Conservation (phyloP, 2,329 filamentous ascomycete genomes). For the Diaporthe eres region DNA sequence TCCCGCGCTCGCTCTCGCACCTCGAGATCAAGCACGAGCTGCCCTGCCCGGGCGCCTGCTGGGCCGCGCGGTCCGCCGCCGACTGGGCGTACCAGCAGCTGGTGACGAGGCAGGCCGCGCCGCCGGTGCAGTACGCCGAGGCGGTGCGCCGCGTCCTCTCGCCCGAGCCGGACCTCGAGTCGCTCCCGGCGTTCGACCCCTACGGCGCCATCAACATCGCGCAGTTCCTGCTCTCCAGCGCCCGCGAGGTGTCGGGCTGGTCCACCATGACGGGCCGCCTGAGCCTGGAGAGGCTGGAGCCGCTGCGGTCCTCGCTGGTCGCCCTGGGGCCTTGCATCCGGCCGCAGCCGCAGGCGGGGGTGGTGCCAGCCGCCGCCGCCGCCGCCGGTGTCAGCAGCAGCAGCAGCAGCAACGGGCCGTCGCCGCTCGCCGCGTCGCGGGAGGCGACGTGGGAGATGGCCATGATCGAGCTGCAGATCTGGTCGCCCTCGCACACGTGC, state of each 20-base stretch:
- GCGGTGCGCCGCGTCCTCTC: constrained; percentile 56
- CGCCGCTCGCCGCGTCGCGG: constrained; percentile 42
- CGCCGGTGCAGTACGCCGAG: constrained; percentile 51
- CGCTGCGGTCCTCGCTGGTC: constrained; percentile 53
- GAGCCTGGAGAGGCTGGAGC: constrained; percentile 55
- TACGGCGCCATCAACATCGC: constrained; percentile 59
- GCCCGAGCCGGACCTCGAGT: constrained; percentile 45
- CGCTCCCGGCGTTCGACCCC: constrained; percentile 54
- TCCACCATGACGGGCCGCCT: constrained; percentile 58
- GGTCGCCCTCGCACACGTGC: constrained; percentile 57
- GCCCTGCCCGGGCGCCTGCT: constrained; percentile 55
- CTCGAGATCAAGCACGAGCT: constrained; percentile 61
- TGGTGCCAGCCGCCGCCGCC: neutral
- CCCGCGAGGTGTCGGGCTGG: constrained; percentile 58
- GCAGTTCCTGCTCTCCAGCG: constrained; percentile 57
- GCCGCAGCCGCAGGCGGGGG: constrained; percentile 13
- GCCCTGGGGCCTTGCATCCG: constrained; percentile 51
- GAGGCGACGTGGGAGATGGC: constrained; percentile 58
- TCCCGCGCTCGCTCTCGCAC: constrained; percentile 54
- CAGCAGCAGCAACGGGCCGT: constrained; percentile 25
- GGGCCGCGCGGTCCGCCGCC: constrained; percentile 54
- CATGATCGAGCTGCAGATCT: constrained; percentile 58
- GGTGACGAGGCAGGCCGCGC: constrained; percentile 41
- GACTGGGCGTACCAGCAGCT: constrained; percentile 53
- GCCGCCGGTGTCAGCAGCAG: neutral